Base-by-base conservation (phyloP, 495 filamentous ascomycete species). In the Penicillium bialowiezense region DNA sequence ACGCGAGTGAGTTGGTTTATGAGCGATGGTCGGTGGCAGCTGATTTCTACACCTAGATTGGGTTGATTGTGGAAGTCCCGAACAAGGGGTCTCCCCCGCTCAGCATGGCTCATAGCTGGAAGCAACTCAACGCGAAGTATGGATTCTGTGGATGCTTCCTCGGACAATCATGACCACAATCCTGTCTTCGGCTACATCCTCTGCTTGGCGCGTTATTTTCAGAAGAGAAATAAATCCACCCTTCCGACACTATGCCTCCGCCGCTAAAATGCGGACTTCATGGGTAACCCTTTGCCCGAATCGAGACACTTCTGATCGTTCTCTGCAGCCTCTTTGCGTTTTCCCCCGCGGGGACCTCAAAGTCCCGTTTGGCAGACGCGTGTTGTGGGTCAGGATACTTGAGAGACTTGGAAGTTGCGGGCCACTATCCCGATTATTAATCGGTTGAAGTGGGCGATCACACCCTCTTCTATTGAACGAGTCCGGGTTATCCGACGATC, bases 71-170 rank as follows among this genome's bases (percentile, higher is more conserved):
- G 0, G 79, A 90, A 54, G 84, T 88, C 1, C 65, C 90, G 34
- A 90, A 90, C 63, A 85, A 91, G 56, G n/a, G 85, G 86, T 12
- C 79, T 90, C 6, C 87, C 86, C 0, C 72, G 85, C 18, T 77
- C 84, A 1, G 76, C 85, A 6, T 90, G 82, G 82, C 65, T 84
- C 13, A 72, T 86, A 48, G 89, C 90, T 53, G 87, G 82, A 8
- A 84, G 90, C 67, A 77, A 77, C 41, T 61, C 75, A 6, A 79
- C 79, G 2, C 77, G 85, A 9, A 70, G 69, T 1, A 52, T 75
- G 2, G 24, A 63, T 5, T 71, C 78, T 83, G 26, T 89, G 79
- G 63, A 82, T 87, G 17, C 65, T 90, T 1, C 85, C 87, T 1
- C 88, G 85, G 83, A 84, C 85, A 0, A 81, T 88, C 38, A 82